phyloP scores from a whole-genome alignment of 208 protist species.

The Trypanosoma avium region DNA sequence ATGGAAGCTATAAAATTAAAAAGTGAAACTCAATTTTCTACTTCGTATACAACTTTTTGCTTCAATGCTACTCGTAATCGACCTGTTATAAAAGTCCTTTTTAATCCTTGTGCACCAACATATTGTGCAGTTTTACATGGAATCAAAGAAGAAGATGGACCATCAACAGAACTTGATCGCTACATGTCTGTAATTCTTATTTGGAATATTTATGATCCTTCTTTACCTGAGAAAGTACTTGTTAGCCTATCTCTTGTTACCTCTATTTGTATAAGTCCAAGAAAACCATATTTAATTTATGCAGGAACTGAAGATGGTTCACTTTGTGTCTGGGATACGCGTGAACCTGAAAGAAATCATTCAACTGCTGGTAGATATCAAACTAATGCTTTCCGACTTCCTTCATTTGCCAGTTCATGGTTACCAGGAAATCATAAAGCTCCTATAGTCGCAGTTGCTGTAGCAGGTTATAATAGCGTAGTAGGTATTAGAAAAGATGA shows the following conservation, averaged over 20 bases:
- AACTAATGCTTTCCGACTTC: constrained; percentile 46
- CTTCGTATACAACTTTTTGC: constrained; percentile 45
- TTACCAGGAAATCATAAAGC: constrained; percentile 61
- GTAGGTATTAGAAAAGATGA: constrained; percentile 49
- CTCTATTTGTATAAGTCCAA: constrained; percentile 59
- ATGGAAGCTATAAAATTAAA: constrained; percentile 29
- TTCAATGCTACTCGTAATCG: constrained; percentile 49
- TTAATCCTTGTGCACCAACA: constrained; percentile 43
- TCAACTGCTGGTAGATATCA: constrained; percentile 45
- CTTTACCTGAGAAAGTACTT: constrained; percentile 61
- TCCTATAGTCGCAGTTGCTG: constrained; percentile 47
- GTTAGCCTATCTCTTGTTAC: constrained; percentile 52
- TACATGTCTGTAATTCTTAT: constrained; percentile 72
- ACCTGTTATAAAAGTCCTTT: constrained; percentile 48
- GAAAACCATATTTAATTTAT: constrained; percentile 63
- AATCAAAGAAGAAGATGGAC: constrained; percentile 26
- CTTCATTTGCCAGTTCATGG: constrained; percentile 78
- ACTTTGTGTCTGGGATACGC: constrained; percentile 73
- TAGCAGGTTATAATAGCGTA: constrained; percentile 66
- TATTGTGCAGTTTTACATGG: constrained; percentile 58
- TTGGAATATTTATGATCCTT: constrained; percentile 69
- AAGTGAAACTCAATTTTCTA: constrained; percentile 55
- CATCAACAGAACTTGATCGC: constrained; percentile 44
- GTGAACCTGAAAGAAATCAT: constrained; percentile 77
- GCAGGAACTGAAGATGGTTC: constrained; percentile 68